These are phyloP conservation scores for Agaricus blazei DNA, from an alignment of 768 basidiomycete genomes.

Conservation along the genomic window DNA sequence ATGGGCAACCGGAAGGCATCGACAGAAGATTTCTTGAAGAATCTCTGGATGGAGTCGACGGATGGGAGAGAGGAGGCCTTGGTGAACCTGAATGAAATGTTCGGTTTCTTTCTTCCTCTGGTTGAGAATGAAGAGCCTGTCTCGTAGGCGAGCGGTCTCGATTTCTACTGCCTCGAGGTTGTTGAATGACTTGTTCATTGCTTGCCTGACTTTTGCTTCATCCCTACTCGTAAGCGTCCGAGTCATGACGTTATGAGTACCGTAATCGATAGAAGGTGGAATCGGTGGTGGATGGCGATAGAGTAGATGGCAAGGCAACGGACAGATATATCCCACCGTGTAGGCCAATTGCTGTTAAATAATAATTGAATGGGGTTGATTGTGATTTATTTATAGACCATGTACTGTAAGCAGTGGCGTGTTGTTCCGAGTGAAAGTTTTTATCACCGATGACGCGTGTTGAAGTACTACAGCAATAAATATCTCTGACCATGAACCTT, in stretches of 20 bases:
- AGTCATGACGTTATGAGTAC: background rate
- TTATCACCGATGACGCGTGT: too few species aligned
- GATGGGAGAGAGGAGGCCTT: background rate
- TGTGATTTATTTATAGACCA: too few species aligned
- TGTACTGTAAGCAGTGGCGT: too few species aligned
- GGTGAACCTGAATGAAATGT: background rate
- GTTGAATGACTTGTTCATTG: background rate
- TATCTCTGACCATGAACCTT: too few species aligned
- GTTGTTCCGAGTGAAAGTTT: too few species aligned
- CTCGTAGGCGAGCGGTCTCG: background rate
- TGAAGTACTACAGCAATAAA: too few species aligned
- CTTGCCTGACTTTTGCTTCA: background rate
- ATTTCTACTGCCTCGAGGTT: background rate
- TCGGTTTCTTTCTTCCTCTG: background rate
- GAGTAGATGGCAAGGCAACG: too few species aligned
- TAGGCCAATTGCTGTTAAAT: too few species aligned
- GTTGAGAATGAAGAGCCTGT: background rate
- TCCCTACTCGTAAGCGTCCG: background rate
- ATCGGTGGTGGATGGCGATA: too few species aligned
- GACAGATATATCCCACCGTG: too few species aligned
- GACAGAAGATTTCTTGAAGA: slow-evolving; percentile 11
- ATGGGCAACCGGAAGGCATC: slow-evolving; percentile 8
- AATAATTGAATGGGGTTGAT: too few species aligned
- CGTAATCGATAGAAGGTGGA: background rate
- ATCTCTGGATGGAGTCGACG: slow-evolving; percentile 1